phyloP scores from a whole-genome alignment of 352 stramenopile species.

The Phytopythium mirpurense region DNA sequence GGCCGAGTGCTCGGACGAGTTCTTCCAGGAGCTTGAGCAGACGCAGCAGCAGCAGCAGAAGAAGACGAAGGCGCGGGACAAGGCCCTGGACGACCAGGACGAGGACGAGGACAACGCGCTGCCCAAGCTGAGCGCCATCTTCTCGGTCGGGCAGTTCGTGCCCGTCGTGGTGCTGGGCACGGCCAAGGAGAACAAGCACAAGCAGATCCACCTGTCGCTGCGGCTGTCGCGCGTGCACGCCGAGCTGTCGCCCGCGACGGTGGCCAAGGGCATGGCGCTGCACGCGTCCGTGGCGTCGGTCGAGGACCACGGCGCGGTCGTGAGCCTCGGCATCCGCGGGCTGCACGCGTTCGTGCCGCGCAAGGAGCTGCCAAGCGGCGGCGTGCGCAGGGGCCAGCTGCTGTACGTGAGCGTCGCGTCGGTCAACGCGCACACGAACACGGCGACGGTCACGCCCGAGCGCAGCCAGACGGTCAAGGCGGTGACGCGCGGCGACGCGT shows the following conservation, averaged over 20 bases:
- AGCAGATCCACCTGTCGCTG: constrained; percentile 90
- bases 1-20: constrained; percentile 78
- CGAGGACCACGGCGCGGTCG: constrained; percentile 93
- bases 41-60: constrained; percentile 21
- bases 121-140: constrained; percentile 48
- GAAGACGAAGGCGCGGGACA: constrained; percentile 8
- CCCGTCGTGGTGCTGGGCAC: constrained; percentile 74
- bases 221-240: constrained; percentile 83
- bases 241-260: constrained; percentile 49
- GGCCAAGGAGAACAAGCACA: constrained; percentile 65
- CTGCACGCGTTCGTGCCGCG: constrained; percentile 71
- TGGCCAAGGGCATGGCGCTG: constrained; percentile 71
- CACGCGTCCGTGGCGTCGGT: constrained; percentile 86
- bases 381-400: constrained; percentile 52
- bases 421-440: constrained; percentile 78
- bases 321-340: constrained; percentile 86
- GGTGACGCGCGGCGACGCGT: constrained; percentile 77
- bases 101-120: constrained; percentile 27
- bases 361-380: constrained; percentile 58
- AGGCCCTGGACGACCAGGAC: constrained; percentile 1
- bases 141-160: constrained; percentile 80
- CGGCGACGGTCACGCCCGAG: constrained; percentile 59
- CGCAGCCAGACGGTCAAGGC: constrained; percentile 64
- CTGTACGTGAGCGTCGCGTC: constrained; percentile 59
- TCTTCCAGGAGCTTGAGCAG: too few relatives aligned